Evolutionary conservation across 2,329 filamentous ascomycete genomes (phyloP).

Genomic region (Clarireedia monteithiana): DNA sequence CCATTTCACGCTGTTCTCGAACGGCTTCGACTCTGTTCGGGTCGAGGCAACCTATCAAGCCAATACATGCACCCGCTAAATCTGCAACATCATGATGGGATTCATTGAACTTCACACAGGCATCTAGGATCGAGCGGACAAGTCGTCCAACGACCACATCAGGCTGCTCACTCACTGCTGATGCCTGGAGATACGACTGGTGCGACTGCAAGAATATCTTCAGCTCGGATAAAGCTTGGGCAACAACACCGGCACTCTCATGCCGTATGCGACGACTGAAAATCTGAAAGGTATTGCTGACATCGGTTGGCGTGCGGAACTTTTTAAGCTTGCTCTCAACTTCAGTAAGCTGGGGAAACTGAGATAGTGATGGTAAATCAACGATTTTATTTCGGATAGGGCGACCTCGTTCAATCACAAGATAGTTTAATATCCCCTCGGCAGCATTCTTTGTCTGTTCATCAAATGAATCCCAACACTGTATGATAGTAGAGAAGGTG

Average conservation of each 20-base stretch:
- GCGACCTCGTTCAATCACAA: slow-evolving; percentile 25
- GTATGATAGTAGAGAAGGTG: slow-evolving; percentile 78
- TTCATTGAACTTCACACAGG: slow-evolving; percentile 70
- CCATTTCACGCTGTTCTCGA: slow-evolving; percentile 71
- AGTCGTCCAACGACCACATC: slow-evolving; percentile 65
- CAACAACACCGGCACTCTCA: slow-evolving; percentile 79
- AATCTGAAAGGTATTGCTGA: slow-evolving; percentile 58
- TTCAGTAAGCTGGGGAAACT: slow-evolving; percentile 60
- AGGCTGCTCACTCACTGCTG: slow-evolving; percentile 75
- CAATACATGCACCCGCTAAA: slow-evolving; percentile 74
- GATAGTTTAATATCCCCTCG: slow-evolving; percentile 50
- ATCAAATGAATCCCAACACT: slow-evolving; percentile 68
- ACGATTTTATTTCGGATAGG: slow-evolving; percentile 60
- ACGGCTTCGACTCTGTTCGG: slow-evolving; percentile 79
- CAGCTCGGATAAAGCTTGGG: slow-evolving; percentile 73
- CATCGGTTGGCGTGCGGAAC: slow-evolving; percentile 58
- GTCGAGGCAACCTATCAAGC: slow-evolving; percentile 85
- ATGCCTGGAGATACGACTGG: slow-evolving; percentile 72
- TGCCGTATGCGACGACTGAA: slow-evolving; percentile 70
- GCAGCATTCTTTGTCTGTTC: slow-evolving; percentile 51
- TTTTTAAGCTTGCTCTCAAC: slow-evolving; percentile 58
- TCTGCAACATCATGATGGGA: slow-evolving; percentile 58
- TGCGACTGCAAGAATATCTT: slow-evolving; percentile 62
- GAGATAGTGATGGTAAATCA: slow-evolving; percentile 69
- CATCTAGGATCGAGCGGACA: slow-evolving; percentile 75